Percentiles rank a stretch among this genome's conserved stretches.
Evolutionary conservation across 2,329 filamentous ascomycete genomes (phyloP).

Genomic region (Pseudogymnoascus sp.): DNA sequence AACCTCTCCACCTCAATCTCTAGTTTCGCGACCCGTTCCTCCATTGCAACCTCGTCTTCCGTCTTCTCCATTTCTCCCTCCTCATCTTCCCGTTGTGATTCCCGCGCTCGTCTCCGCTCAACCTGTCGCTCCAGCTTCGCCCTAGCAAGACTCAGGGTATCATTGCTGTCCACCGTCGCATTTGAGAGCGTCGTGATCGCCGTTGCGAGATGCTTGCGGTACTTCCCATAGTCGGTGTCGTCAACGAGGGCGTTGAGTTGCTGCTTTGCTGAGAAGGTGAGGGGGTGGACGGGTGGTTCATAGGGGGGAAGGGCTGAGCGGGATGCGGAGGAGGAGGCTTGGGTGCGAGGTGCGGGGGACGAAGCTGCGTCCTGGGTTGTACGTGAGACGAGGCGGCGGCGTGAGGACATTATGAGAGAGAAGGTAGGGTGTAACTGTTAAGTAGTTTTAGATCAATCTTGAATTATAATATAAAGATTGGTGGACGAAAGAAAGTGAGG

Average conservation of each 20-base stretch:
- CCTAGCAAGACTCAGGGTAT: constrained; percentile 33
- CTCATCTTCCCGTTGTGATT: constrained; percentile 11
- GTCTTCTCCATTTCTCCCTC: background rate
- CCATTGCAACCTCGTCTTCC: constrained; percentile 17
- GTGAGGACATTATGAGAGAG: background rate
- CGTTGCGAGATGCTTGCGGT: constrained; percentile 41
- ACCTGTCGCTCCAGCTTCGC: constrained; percentile 15
- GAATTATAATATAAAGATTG: background rate
- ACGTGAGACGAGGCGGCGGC: constrained; percentile 3
- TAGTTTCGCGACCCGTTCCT: constrained; percentile 24
- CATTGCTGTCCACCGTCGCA: constrained; percentile 47
- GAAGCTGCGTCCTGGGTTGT: constrained; percentile 3
- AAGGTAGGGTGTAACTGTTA: background rate
- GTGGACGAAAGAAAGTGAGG: background rate
- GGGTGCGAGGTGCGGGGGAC: background rate
- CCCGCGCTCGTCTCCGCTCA: constrained; percentile 13
- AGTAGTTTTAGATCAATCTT: background rate
- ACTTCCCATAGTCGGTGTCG: constrained; percentile 33
- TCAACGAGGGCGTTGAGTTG: constrained; percentile 39
- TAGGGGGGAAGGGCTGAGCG: constrained; percentile 38
- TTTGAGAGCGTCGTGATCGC: constrained; percentile 41
- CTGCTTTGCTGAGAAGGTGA: constrained; percentile 40
- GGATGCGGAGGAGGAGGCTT: background rate
- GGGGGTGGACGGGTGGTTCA: constrained; percentile 43
- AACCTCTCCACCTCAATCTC: constrained; percentile 41